Evolutionary conservation across 495 filamentous ascomycete species (phyloP), one percentile per base, ranked within the genome.

Genomic region (Aspergillus homomorphus): DNA sequence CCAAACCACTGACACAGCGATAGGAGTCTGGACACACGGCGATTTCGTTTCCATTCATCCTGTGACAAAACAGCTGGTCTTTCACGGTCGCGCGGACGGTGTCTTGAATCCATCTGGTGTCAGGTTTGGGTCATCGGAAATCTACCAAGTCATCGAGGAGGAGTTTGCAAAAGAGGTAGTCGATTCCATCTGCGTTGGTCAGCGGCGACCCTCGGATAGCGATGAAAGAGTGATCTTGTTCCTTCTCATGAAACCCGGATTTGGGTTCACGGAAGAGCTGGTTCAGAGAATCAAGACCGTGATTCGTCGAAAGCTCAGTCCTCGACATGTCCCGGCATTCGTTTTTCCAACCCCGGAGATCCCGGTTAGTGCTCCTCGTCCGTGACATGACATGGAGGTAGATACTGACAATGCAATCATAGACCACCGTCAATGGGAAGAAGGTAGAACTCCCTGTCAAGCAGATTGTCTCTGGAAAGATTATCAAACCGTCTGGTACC

Each of bases 381-480:
- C 24, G 44, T 45, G 28, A 60, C 45, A 6, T 28, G 50, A 4
- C 4, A 24, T 53, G 24, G 23, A 45, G n/a, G 20, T 38, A 52
- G 58, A 41, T 54, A 33, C 52, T 56, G 51, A 16, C 10, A 43
- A 63, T 16, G 41, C n/a, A 3, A 30, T 19, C 20, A 4, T 62
- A 90, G 87, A 88, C 84, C 1, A 92, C 90, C 6, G 84, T 94
- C 54, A 94, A 92, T 69, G 67, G 88, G 19, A 94, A 92, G 68
- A 94, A 94, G 69, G 89, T 94, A 20, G 90, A 94, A 65, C 66
- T 94, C 10, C 89, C 90, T 2, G 87, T 94, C 22, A 94, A 92
- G 76, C 87, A 90, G 71, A 91, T 92, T 55, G 85, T 94, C 1
- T 89, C 83, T 0, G 90, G 90, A 0, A 82, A 84, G 59, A 80